These are phyloP conservation scores for Hypoxylon sp. DNA, from an alignment of 2,329 filamentous ascomycete species.

Conservation along the genomic window DNA sequence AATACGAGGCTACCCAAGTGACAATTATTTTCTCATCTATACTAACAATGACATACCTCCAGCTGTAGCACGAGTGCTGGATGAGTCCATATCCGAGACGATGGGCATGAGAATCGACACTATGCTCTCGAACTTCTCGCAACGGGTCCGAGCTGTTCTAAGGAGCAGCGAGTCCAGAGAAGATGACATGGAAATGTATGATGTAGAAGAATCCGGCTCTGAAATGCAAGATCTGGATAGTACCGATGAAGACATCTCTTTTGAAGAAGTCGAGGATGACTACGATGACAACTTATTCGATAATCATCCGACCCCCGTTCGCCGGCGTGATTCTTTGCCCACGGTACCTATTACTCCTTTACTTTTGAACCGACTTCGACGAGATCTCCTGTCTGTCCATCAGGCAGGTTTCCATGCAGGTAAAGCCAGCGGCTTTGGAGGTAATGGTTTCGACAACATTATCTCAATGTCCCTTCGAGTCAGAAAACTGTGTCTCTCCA, in stretches of 20 bases:
- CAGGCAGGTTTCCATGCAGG: constrained; percentile 79
- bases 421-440: constrained; percentile 65
- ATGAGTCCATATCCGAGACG: constrained; percentile 43
- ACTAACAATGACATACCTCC: constrained; percentile 45
- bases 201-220: constrained; percentile 39
- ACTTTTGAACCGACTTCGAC: constrained; percentile 60
- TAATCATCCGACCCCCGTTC: constrained; percentile 48
- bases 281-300: constrained; percentile 37
- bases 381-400: constrained; percentile 74
- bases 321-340: constrained; percentile 7
- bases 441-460: constrained; percentile 60
- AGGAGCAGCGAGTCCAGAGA: constrained; percentile 46
- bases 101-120: constrained; percentile 44
- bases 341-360: constrained; percentile 4
- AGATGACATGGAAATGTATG: constrained; percentile 51
- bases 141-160: constrained; percentile 50
- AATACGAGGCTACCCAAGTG: constrained; percentile 44
- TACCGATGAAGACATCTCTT: constrained; percentile 46
- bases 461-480: constrained; percentile 79
- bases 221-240: constrained; percentile 49
- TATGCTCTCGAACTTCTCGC: constrained; percentile 51
- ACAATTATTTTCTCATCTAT: constrained; percentile 49
- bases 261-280: constrained; percentile 25
- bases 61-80: constrained; percentile 43
- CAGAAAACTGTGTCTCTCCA: constrained; percentile 78